A percentile compares a stretch with the other conserved stretches of the same genome.
Conservation (phyloP, 2,329 filamentous ascomycete genomes). For the Penicillium sp. region DNA sequence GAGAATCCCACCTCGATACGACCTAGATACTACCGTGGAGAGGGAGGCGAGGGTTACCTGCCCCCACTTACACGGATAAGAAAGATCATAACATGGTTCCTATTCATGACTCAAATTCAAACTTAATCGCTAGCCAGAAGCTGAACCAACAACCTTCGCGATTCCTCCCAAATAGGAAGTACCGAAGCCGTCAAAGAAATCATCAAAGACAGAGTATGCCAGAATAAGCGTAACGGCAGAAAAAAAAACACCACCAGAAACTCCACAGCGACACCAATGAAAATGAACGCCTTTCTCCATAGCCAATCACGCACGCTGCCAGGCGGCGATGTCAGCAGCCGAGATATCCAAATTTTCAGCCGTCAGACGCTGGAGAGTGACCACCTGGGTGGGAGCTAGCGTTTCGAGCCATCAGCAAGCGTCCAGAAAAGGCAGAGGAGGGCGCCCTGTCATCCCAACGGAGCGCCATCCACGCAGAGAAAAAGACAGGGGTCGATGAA, state of each 20-base stretch:
- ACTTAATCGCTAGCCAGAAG: too few relatives aligned
- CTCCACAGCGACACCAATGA: conserved; percentile 6
- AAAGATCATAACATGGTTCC: too few relatives aligned
- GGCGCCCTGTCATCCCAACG: background rate
- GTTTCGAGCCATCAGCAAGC: conserved; percentile 16
- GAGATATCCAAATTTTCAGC: conserved; percentile 34
- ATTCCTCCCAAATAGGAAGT: background rate
- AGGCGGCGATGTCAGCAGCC: conserved; percentile 30
- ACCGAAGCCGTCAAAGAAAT: background rate
- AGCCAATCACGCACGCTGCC: conserved; percentile 23
- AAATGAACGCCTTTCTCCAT: background rate
- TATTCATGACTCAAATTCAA: too few relatives aligned
- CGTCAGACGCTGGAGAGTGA: conserved; percentile 26
- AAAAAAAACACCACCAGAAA: conserved; percentile 5
- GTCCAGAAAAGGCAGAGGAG: conserved; percentile 5
- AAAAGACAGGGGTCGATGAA: conserved; percentile 3
- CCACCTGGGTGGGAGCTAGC: conserved; percentile 26
- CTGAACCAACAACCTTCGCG: too few relatives aligned
- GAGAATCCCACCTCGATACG: too few relatives aligned
- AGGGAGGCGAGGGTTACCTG: too few relatives aligned
- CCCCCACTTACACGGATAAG: too few relatives aligned
- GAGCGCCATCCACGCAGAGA: background rate
- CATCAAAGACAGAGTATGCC: background rate
- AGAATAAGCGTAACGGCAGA: background rate
- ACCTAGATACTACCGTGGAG: too few relatives aligned